Percentiles rank a stretch among this genome's conserved stretches.
phyloP scores from a whole-genome alignment of 345 rosid species.

The Lumnitzera littorea region DNA sequence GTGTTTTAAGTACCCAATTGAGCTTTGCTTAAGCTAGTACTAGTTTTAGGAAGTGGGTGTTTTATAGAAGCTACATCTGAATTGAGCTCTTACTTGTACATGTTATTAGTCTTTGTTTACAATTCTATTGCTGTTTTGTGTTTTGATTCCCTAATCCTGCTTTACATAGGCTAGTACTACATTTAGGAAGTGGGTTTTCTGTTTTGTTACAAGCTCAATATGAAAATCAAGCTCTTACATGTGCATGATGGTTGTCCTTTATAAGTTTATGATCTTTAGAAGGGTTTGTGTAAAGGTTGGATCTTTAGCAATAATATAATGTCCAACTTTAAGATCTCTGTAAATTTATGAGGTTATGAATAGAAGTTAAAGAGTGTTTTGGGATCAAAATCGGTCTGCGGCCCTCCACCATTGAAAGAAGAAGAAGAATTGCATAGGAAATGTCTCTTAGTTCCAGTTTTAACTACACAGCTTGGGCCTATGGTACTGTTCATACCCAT shows the following conservation, averaged over 20 bases:
- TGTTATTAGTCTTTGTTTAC: not conserved
- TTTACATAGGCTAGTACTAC: not conserved
- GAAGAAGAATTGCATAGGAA: slow-evolving; percentile 6
- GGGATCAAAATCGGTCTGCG: slow-evolving; percentile 3
- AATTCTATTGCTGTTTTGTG: too few relatives aligned
- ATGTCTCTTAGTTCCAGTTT: slow-evolving; percentile 31
- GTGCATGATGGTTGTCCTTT: not conserved
- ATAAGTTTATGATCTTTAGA: not conserved
- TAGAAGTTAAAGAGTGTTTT: not conserved
- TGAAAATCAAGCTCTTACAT: not conserved
- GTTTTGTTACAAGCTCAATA: not conserved
- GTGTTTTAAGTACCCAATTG: too few relatives aligned
- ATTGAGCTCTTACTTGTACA: not conserved
- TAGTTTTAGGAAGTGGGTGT: slow-evolving; percentile 2
- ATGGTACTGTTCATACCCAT: slow-evolving; percentile 19
- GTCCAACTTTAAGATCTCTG: not conserved
- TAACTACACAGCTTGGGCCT: slow-evolving; percentile 29
- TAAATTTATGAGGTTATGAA: not conserved
- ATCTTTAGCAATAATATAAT: not conserved
- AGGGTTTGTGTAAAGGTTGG: not conserved
- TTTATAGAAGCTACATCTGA: not conserved
- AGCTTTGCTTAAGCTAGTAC: not conserved
- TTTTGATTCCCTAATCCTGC: too few relatives aligned
- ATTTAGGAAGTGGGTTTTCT: slow-evolving; percentile 5
- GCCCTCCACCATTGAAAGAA: slow-evolving; percentile 6